These are phyloP conservation scores for Podosphaera xanthii DNA, from an alignment of 2,329 filamentous ascomycete species.

Conservation along the genomic window DNA sequence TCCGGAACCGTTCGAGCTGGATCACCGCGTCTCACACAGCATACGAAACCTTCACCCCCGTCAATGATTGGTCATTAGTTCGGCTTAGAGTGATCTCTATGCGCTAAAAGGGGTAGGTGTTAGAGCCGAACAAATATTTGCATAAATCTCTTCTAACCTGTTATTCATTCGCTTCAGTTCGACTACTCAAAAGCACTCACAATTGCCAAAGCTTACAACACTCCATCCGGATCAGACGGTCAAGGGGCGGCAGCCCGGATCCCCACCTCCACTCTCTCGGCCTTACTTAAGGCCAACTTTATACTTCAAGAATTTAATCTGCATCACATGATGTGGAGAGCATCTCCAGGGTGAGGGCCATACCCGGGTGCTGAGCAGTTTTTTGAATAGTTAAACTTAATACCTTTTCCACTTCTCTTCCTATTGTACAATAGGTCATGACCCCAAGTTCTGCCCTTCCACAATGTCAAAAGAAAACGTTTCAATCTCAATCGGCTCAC, in stretches of 20 bases:
- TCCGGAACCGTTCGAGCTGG: background rate
- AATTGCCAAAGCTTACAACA: background rate
- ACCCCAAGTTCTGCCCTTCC: no score
- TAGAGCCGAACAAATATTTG: background rate
- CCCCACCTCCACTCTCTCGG: background rate
- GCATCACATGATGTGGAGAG: no score
- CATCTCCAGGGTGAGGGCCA: no score
- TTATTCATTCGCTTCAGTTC: background rate
- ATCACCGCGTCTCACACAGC: background rate
- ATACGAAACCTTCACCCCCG: background rate
- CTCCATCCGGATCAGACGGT: background rate
- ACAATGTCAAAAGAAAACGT: no score
- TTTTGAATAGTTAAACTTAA: no score
- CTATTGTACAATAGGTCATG: no score
- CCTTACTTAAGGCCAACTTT: no score
- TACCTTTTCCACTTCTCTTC: no score
- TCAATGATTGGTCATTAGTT: background rate
- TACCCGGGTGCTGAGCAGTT: no score
- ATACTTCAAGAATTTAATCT: no score
- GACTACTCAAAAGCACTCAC: background rate
- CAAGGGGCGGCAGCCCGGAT: background rate
- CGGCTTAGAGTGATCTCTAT: background rate
- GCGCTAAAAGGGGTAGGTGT: background rate
- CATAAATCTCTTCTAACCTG: background rate
- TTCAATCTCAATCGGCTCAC: no score